A percentile compares a stretch with the other conserved stretches of the same genome.
phyloP scores from a whole-genome alignment of 768 basidiomycete genomes.

The Coprinopsis sp. region DNA sequence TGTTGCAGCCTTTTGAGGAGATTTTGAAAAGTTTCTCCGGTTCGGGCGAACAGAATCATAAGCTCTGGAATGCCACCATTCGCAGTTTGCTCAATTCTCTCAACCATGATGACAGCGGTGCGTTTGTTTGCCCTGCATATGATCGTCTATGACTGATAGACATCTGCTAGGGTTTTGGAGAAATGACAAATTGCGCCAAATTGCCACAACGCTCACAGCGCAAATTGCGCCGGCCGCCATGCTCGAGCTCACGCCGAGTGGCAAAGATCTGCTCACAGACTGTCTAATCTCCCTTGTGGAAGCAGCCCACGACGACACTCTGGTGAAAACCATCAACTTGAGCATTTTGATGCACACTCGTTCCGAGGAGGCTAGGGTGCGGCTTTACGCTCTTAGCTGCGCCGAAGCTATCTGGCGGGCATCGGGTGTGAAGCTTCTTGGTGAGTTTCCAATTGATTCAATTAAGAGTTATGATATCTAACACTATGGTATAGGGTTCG shows the following conservation, averaged over 20 bases:
- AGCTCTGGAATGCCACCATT: slow-evolving; percentile 63
- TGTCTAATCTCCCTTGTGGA: slow-evolving; percentile 56
- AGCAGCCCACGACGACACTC: slow-evolving; percentile 46
- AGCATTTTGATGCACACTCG: slow-evolving; percentile 85
- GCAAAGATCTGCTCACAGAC: slow-evolving; percentile 39
- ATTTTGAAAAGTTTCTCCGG: slow-evolving; percentile 48
- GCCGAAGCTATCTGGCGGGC: slow-evolving; percentile 71
- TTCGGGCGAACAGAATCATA: slow-evolving; percentile 27
- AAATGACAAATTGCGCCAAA: slow-evolving; percentile 66
- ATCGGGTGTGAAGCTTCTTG: slow-evolving; percentile 70
- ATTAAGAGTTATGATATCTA: not conserved
- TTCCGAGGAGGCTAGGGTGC: slow-evolving; percentile 67
- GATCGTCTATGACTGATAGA: not conserved
- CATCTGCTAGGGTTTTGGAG: slow-evolving; percentile 78
- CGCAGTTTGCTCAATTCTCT: slow-evolving; percentile 65
- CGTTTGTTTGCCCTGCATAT: slow-evolving; percentile 18
- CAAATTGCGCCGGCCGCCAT: slow-evolving; percentile 57
- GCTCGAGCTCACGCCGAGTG: slow-evolving; percentile 32
- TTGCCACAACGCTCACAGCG: slow-evolving; percentile 53
- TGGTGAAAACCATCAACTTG: slow-evolving; percentile 80
- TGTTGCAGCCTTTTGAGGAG: slow-evolving; percentile 63
- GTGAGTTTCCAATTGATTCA: slow-evolving; percentile 28
- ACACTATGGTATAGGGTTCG: slow-evolving; percentile 49
- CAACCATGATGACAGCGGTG: slow-evolving; percentile 76
- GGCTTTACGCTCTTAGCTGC: slow-evolving; percentile 66